Conservation (phyloP, 2,329 filamentous ascomycete genomes). For the Paecilomyces formosus region DNA sequence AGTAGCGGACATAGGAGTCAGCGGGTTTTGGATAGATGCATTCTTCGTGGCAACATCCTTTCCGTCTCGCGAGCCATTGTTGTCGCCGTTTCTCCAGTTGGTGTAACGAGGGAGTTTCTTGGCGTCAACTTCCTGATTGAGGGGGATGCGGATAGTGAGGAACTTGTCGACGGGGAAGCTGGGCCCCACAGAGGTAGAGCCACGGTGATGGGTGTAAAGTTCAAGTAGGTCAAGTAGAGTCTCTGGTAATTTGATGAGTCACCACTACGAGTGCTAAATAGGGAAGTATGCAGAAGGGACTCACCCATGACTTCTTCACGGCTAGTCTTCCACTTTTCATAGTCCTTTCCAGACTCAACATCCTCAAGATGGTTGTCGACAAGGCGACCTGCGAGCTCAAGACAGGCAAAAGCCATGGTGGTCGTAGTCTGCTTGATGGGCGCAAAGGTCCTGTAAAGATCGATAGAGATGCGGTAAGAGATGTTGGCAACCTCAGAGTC, state of each 20-base stretch:
- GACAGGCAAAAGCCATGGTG: slow-evolving; percentile 73
- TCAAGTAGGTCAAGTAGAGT: slow-evolving; percentile 86
- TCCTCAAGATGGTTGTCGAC: slow-evolving; percentile 48
- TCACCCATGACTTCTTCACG: slow-evolving; percentile 42
- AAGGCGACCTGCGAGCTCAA: slow-evolving; percentile 72
- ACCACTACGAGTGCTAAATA: slow-evolving; percentile 5
- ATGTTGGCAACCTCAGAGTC: slow-evolving; percentile 51
- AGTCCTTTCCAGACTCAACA: slow-evolving; percentile 43
- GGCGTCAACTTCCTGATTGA: slow-evolving; percentile 73
- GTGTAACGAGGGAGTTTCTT: slow-evolving; percentile 57
- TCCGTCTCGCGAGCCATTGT: slow-evolving; percentile 21
- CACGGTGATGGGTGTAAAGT: slow-evolving; percentile 78
- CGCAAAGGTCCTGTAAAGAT: slow-evolving; percentile 88
- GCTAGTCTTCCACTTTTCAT: slow-evolving; percentile 40
- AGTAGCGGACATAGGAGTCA: slow-evolving; percentile 40
- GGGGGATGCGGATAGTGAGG: slow-evolving; percentile 75
- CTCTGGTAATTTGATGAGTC: slow-evolving; percentile 47
- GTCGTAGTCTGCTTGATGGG: slow-evolving; percentile 82
- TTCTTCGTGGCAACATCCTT: slow-evolving; percentile 7
- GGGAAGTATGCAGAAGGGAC: slow-evolving; percentile 4
- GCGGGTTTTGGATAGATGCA: slow-evolving; percentile 19
- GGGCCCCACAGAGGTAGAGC: slow-evolving; percentile 65
- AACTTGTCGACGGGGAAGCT: slow-evolving; percentile 68
- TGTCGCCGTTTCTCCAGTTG: slow-evolving; percentile 35
- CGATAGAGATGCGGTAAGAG: slow-evolving; percentile 76